Conservation (phyloP, 768 basidiomycete genomes). For the Kwoniella sp. region DNA sequence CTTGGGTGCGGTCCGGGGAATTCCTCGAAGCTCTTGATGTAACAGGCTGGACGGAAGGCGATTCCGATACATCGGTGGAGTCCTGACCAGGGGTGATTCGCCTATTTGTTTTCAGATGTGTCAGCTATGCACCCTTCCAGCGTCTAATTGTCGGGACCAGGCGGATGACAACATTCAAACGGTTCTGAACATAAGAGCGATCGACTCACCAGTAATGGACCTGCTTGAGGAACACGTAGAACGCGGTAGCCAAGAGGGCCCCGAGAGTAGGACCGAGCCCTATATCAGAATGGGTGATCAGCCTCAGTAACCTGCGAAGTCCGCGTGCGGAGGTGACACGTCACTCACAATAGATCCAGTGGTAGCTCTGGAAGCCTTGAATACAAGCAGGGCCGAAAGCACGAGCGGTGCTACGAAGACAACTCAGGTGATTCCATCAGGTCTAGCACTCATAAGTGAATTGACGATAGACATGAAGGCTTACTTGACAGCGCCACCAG, state of each 20-base stretch:
- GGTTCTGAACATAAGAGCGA: not conserved
- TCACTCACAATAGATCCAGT: conserved; percentile 51
- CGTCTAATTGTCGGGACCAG: too few relatives aligned
- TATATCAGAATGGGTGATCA: not conserved
- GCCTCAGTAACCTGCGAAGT: not conserved
- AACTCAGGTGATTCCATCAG: conserved; percentile 4
- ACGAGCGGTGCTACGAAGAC: conserved; percentile 43
- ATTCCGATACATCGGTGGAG: conserved; percentile 22
- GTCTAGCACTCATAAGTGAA: not conserved
- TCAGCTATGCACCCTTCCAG: not conserved
- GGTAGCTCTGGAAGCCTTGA: conserved; percentile 42
- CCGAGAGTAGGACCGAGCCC: conserved; percentile 72
- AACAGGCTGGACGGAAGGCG: conserved; percentile 8
- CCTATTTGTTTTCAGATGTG: too few relatives aligned
- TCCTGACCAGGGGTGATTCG: conserved; percentile 30
- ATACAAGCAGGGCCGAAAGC: conserved; percentile 52
- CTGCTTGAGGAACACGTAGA: conserved; percentile 65
- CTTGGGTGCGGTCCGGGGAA: not conserved
- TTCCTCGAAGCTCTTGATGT: conserved; percentile 9
- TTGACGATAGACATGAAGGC: conserved; percentile 14
- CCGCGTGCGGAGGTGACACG: not conserved
- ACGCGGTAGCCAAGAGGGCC: conserved; percentile 64
- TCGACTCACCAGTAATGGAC: conserved; percentile 45
- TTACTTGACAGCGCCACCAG: conserved; percentile 54
- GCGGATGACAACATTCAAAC: not conserved